Percentiles rank a stretch among this genome's conserved stretches.
phyloP scores from a whole-genome alignment of 768 basidiomycete species.

The Leccinum longicurvipes region DNA sequence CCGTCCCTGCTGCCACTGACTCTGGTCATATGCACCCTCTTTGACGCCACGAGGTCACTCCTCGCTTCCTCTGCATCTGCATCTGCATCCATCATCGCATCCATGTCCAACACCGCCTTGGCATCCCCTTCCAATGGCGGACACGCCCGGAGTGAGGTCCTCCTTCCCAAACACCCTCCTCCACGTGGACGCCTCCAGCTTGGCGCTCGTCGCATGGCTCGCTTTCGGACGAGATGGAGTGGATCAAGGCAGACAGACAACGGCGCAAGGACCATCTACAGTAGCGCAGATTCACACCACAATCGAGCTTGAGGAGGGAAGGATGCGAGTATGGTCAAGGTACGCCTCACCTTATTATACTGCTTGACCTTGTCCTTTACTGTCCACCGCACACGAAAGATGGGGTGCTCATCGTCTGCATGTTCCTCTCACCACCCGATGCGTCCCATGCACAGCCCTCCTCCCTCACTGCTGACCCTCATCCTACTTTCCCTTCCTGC shows the following conservation, averaged over 20 bases:
- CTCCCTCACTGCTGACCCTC: too few relatives aligned
- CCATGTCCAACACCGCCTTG: slow-evolving; percentile 34
- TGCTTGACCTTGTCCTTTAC: too few relatives aligned
- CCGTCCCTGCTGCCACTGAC: slow-evolving; percentile 50
- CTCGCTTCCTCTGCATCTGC: slow-evolving; percentile 18
- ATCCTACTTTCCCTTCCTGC: too few relatives aligned
- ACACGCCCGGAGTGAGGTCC: slow-evolving; percentile 8
- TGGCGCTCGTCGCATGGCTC: slow-evolving; percentile 31
- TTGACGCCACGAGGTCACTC: slow-evolving; percentile 43
- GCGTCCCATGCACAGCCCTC: too few relatives aligned
- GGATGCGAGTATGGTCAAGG: too few relatives aligned
- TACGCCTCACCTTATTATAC: too few relatives aligned
- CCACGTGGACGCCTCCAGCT: slow-evolving; percentile 54
- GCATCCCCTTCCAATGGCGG: slow-evolving; percentile 17
- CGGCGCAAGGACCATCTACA: too few relatives aligned
- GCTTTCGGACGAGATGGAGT: slow-evolving; percentile 58
- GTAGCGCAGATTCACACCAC: too few relatives aligned
- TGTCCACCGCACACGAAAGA: too few relatives aligned
- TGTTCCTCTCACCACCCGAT: too few relatives aligned
- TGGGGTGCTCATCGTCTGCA: too few relatives aligned
- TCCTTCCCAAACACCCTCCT: slow-evolving; percentile 46
- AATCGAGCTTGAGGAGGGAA: too few relatives aligned
- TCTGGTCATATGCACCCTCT: slow-evolving; percentile 49
- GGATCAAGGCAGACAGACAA: slow-evolving; percentile 57
- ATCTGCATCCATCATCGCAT: slow-evolving; percentile 33